These are phyloP conservation scores for Bertia moriformis DNA, from an alignment of 2,329 filamentous ascomycete species.

Conservation along the genomic window DNA sequence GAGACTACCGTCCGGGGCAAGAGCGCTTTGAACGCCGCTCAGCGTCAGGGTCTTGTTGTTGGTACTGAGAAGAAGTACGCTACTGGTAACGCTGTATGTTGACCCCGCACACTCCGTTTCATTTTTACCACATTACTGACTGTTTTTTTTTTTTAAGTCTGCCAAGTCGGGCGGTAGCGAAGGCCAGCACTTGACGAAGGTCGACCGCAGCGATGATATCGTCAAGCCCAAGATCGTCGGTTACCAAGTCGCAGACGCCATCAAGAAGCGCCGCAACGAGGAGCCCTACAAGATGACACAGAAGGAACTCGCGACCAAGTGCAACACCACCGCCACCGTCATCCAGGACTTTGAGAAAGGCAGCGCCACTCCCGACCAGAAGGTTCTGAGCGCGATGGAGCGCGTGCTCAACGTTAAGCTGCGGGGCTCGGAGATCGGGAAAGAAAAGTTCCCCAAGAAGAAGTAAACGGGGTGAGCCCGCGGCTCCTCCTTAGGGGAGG, in stretches of 20 bases:
- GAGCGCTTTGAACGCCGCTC: slow-evolving; percentile 72
- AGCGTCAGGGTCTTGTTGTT: slow-evolving; percentile 62
- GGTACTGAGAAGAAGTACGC: slow-evolving; percentile 83
- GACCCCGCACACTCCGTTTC: slow-evolving; percentile 1
- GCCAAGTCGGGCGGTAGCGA: slow-evolving; percentile 43
- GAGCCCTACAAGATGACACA: slow-evolving; percentile 93
- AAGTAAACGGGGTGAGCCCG: slow-evolving; percentile 21
- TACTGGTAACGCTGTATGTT: slow-evolving; percentile 64
- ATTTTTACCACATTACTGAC: background rate
- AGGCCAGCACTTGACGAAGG: slow-evolving; percentile 92
- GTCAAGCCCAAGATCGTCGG: slow-evolving; percentile 91
- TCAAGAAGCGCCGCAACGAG: slow-evolving; percentile 63
- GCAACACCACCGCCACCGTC: slow-evolving; percentile 69
- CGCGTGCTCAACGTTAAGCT: slow-evolving; percentile 76
- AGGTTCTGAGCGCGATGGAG: slow-evolving; percentile 66
- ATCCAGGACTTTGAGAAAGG: slow-evolving; percentile 79
- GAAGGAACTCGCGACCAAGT: slow-evolving; percentile 72
- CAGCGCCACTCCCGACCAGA: slow-evolving; percentile 66
- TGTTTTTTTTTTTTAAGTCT: slow-evolving; percentile 16
- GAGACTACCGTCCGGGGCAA: slow-evolving; percentile 85
- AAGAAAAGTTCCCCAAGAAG: slow-evolving; percentile 70
- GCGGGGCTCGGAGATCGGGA: slow-evolving; percentile 70
- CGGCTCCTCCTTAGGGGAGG: background rate
- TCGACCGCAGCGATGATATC: slow-evolving; percentile 93
- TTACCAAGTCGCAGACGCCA: slow-evolving; percentile 65